These are phyloP conservation scores for Yarrowia yakushimensis DNA, from an alignment of 805 yeast genomes.

Conservation along the genomic window DNA sequence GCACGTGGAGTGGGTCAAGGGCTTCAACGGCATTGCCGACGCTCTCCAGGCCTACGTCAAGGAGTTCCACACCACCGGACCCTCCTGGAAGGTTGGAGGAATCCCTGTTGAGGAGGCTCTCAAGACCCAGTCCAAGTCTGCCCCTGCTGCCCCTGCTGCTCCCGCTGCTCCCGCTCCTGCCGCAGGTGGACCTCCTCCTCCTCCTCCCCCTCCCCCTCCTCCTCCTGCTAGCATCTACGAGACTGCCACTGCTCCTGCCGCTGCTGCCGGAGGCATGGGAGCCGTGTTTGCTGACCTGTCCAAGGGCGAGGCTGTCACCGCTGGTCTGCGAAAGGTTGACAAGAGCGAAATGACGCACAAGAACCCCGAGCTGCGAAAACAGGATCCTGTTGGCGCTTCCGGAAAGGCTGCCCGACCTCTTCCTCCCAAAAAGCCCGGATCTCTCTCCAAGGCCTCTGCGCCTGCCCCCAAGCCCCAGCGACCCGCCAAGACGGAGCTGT, in stretches of 20 bases:
- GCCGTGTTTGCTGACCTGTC: constrained; percentile 92
- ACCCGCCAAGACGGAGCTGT: constrained; percentile 62
- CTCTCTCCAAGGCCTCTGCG: constrained; percentile 42
- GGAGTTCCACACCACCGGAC: constrained; percentile 79
- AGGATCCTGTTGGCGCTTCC: constrained; percentile 47
- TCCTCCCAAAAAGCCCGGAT: constrained; percentile 79
- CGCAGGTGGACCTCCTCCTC: constrained; percentile 44
- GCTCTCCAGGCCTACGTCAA: constrained; percentile 70
- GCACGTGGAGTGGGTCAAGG: constrained; percentile 79
- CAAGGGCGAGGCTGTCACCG: constrained; percentile 78
- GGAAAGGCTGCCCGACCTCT: constrained; percentile 52
- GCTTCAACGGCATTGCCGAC: constrained; percentile 60
- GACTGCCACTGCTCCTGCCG: constrained; percentile 33
- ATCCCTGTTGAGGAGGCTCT: constrained; percentile 52
- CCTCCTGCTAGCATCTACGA: constrained; percentile 72
- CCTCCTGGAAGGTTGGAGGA: constrained; percentile 69
- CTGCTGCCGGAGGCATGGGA: constrained; percentile 54
- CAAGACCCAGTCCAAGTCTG: constrained; percentile 28
- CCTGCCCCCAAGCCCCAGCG: constrained; percentile 36
- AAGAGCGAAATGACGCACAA: constrained; percentile 92
- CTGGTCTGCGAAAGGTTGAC: constrained; percentile 87
- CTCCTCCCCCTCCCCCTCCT: constrained; percentile 90
- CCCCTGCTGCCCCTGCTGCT: constrained; percentile 35
- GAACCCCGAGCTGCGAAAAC: constrained; percentile 71
- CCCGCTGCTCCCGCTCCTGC: constrained; percentile 45